Percentiles rank a stretch among this genome's conserved stretches.
phyloP scores from a whole-genome alignment of 306 rosid species.

The Hippophae gyantsensis region DNA sequence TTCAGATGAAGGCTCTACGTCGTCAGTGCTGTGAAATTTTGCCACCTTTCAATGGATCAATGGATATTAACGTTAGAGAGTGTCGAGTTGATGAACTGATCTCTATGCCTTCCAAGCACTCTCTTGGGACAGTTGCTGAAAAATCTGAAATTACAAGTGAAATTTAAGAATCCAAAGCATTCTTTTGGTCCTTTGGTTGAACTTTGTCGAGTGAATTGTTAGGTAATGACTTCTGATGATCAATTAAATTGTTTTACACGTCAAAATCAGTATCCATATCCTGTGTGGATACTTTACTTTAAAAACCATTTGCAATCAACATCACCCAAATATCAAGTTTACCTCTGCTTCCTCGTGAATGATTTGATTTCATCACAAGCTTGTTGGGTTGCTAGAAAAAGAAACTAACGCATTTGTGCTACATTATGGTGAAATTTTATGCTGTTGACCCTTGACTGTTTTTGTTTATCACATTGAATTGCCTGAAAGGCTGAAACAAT shows the following conservation, averaged over 20 bases:
- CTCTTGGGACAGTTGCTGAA: constrained; percentile 16
- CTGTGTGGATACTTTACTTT: no score
- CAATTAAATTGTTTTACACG: background rate
- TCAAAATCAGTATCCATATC: no score
- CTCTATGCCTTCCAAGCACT: constrained; percentile 44
- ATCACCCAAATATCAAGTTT: no score
- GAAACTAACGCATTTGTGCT: no score
- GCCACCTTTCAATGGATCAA: constrained; percentile 31
- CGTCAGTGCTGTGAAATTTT: constrained; percentile 63
- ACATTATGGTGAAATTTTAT: no score
- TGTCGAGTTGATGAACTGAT: constrained; percentile 51
- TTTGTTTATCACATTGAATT: no score
- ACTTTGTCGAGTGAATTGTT: constrained; percentile 9
- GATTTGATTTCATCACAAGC: no score
- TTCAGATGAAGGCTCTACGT: constrained; percentile 73
- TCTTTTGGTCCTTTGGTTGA: constrained; percentile 1
- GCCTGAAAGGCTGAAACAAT: no score
- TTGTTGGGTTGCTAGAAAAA: no score
- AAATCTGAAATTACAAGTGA: constrained; percentile 4
- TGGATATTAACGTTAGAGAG: constrained; percentile 39
- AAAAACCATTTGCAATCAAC: no score
- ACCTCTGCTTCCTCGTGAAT: no score
- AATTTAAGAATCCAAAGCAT: constrained; percentile 16
- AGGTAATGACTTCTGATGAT: background rate
- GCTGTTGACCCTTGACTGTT: no score